Evolutionary conservation across 169 alveolate genomes (phyloP), one percentile per base, ranked within the genome.

Genomic region (Plasmodium gonderi): DNA sequence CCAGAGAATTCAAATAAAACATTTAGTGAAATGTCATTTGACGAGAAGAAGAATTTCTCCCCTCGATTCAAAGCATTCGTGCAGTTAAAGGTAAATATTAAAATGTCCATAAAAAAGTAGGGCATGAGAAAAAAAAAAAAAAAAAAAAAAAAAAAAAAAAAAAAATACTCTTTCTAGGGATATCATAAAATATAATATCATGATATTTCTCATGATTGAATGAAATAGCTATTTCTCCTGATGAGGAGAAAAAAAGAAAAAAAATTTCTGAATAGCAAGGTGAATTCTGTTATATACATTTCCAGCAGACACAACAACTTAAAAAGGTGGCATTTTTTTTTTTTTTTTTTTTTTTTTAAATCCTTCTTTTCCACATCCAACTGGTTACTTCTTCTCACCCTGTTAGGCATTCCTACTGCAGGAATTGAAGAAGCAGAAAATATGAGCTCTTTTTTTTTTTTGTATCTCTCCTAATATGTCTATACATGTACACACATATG

Each of bases 41-140:
- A 74, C 1, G 92, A 85, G n/a, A 85, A 85, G 85, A 6, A 85
- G 26, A 65, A 8, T 0, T 26, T 42, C 17, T 85, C 92, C 12
- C 92, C 92, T 23, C 92, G 92, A 26, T 85, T 49, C 67, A 85
- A 74, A 75, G 92, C 92, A 23, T 85, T 85, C 44, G 36, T 51
- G 31, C 78, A 85, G 51, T 44, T 85, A 65, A 85, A 49, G 79
- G 92, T 85, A 44, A n/a, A 33, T 69, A n/a, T 12, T 7, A 31
- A 17, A 69, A 42, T 23, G 76, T n/a, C n/a, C n/a, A n/a, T n/a
- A n/a, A n/a, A n/a, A n/a, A n/a, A n/a, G n/a, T n/a, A n/a, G n/a
- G n/a, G n/a, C n/a, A n/a, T n/a, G n/a, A n/a, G n/a, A n/a, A n/a
- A n/a, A n/a, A n/a, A n/a, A n/a, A n/a, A n/a, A n/a, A n/a, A n/a